Conservation (phyloP, 202 grass and related monocot genomes). For the Schoenoplectus triqueter region DNA sequence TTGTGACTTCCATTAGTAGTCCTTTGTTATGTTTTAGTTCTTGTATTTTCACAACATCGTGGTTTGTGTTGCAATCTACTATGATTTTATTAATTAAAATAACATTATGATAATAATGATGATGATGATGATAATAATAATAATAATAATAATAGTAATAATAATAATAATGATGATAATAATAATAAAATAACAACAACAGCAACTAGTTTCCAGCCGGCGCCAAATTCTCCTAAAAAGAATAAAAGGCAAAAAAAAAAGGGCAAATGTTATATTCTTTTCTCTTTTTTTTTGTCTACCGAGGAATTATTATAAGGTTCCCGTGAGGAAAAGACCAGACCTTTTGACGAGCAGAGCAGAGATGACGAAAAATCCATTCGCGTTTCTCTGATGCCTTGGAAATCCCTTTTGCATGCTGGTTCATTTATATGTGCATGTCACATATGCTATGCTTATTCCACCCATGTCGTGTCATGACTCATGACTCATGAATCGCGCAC, state of each 20-base stretch:
- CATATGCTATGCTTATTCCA: neutral
- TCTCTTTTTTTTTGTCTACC: neutral
- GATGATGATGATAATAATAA: neutral
- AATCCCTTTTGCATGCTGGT: conserved; percentile 36
- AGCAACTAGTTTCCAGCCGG: too few species aligned
- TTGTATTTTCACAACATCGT: too few species aligned
- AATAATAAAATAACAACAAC: neutral
- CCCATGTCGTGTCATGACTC: conserved; percentile 11
- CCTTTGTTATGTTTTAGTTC: too few species aligned
- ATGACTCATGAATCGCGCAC: neutral
- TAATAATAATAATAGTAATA: neutral
- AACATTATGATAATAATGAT: too few species aligned
- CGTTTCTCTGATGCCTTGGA: conserved; percentile 14
- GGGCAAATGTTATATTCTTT: neutral
- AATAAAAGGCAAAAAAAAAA: neutral
- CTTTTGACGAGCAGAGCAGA: conserved; percentile 26
- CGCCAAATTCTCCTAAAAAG: neutral
- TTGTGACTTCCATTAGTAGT: too few species aligned
- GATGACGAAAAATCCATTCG: conserved; percentile 32
- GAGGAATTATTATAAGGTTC: conserved; percentile 22
- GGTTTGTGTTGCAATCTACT: too few species aligned
- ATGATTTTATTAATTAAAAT: too few species aligned
- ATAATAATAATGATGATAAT: too few species aligned
- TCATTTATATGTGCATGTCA: conserved; percentile 3
- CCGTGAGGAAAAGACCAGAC: conserved; percentile 39